Evolutionary conservation across 768 basidiomycete genomes (phyloP).

Genomic region (Favolaschia claudopus): DNA sequence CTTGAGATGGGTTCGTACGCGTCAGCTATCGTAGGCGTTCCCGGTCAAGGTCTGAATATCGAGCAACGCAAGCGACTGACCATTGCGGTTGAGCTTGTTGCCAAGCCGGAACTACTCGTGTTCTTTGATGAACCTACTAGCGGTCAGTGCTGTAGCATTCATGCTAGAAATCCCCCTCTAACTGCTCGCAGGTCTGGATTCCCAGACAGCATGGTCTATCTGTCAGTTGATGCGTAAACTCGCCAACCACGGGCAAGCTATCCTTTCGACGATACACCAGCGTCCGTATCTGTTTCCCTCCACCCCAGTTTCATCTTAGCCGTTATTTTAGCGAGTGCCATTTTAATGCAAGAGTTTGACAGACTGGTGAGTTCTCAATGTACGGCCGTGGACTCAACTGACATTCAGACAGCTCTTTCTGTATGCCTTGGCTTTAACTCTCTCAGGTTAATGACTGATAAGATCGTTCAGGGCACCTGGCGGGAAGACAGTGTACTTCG

Average conservation of each 20-base stretch:
- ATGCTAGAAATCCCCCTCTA: neutral
- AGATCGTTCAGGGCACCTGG: slow-evolving; percentile 50
- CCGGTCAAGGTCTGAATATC: slow-evolving; percentile 44
- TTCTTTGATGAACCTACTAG: slow-evolving; percentile 72
- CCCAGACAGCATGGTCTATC: slow-evolving; percentile 60
- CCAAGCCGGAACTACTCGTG: slow-evolving; percentile 58
- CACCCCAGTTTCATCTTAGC: neutral
- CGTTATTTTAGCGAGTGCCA: slow-evolving; percentile 34
- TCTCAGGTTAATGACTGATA: neutral
- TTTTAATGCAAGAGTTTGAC: slow-evolving; percentile 62
- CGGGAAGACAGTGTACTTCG: slow-evolving; percentile 64
- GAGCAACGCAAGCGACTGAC: slow-evolving; percentile 58
- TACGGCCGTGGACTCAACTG: neutral
- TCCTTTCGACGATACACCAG: slow-evolving; percentile 56
- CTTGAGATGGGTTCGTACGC: slow-evolving; percentile 56
- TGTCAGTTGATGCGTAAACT: slow-evolving; percentile 58
- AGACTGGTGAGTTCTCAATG: slow-evolving; percentile 36
- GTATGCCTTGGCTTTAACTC: neutral
- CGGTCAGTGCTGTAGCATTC: slow-evolving; percentile 24
- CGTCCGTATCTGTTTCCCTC: slow-evolving; percentile 8
- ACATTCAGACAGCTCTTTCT: slow-evolving; percentile 8
- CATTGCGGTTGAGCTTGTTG: slow-evolving; percentile 62
- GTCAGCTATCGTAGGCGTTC: slow-evolving; percentile 54
- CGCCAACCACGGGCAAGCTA: slow-evolving; percentile 58
- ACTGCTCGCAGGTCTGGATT: slow-evolving; percentile 48